Evolutionary conservation across 352 stramenopile genomes (phyloP), one percentile per base, ranked within the genome.

Genomic region (Phytophthora niederhauseri): DNA sequence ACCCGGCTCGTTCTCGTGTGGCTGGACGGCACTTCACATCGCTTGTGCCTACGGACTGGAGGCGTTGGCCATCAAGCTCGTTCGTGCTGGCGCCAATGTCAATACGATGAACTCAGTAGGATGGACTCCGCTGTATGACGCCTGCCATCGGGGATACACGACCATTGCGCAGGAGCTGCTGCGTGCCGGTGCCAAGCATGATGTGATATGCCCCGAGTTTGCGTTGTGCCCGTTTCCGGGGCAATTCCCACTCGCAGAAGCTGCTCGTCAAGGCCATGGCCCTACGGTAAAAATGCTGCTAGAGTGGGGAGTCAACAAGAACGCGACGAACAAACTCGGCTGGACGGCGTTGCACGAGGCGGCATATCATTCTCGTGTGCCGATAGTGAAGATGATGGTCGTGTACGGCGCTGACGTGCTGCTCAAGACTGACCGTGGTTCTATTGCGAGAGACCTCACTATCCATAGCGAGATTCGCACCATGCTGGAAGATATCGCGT

Each of bases 341-440:
- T 94, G 84, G 86, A 91, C 83, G n/a, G 86, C 86, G 20, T 76
- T 95, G 5, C 88, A 95, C 54, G 84, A 94, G 64, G 75, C 88
- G 4, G 85, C 84, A 17, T 94, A 94, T 58, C 86, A 93, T 73
- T 93, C 83, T 41, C 84, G 86, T n/a, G 74, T 88, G 46, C 57
- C 72, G 2, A 83, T 94, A 64, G 85, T 94, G 20, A 84, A 93
- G 70, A 77, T 87, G 66, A 69, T 95, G 26, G 76, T 95, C 43
- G 82, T 95, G 7, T 93, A 94, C 45, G 85, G 87, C 22, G 85
- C 82, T 11, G 83, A 95, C 28, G 81, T 94, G 46, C 66, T 88
- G 31, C 50, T 82, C 2, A 81, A 81, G 53, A 95, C 87, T 7
- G 75, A 82, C 56, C 89, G 90, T 55, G 84, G 87, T 0, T 91